Base-by-base conservation (phyloP, 176 grass and related monocot genomes). In the Musa troglodytarum region DNA sequence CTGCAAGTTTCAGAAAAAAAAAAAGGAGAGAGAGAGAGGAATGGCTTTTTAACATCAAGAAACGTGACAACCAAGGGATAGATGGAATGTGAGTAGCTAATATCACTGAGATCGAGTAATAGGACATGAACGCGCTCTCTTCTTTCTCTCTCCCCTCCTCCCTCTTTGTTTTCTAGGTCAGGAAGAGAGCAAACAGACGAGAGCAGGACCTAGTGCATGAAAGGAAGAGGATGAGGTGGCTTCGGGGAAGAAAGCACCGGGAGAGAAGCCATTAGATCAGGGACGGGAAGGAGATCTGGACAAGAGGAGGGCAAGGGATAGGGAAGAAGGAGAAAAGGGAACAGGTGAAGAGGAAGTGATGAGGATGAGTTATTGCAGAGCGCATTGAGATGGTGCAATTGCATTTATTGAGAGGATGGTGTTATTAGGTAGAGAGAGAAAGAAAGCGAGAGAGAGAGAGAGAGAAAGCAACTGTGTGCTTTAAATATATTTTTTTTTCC, bases 391-490 rank as follows among this genome's bases (percentile, higher is more conserved):
- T 85, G 93, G 93, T 96, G 90, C 87, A 86, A 90, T 76, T 88
- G 86, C 90, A 93, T 98, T 98, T 89, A 93, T 91, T 93, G 90
- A 80, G 77, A 85, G 82, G 76, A 81, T 77, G 86, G 85, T 80
- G 87, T 88, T 81, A 91, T 88, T 90, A 26, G 25, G 49, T 24
- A 43, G 66, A 43, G 66, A 43, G 28, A 43, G 28, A 43, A 17
- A 43, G 24, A 54, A 15, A 58, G 53, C 34, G 23, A 58, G 53
- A 43, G 24, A 17, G 24, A 57, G 8, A 72, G 49, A 73, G 73
- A 58, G 13, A 56, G 69, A 52, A 8, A 52, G 71, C 65, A 49
- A 43, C 4, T 43, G 34, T 5, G 34, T 43, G 34, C 34, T 43
- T 71, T 79, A 61, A 79, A 61, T 71, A 61, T 71, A 0, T 22